Percentiles rank a stretch among this genome's conserved stretches.
Conservation (phyloP, 1,139 yeast species). For the Geotrichum aggregatum region DNA sequence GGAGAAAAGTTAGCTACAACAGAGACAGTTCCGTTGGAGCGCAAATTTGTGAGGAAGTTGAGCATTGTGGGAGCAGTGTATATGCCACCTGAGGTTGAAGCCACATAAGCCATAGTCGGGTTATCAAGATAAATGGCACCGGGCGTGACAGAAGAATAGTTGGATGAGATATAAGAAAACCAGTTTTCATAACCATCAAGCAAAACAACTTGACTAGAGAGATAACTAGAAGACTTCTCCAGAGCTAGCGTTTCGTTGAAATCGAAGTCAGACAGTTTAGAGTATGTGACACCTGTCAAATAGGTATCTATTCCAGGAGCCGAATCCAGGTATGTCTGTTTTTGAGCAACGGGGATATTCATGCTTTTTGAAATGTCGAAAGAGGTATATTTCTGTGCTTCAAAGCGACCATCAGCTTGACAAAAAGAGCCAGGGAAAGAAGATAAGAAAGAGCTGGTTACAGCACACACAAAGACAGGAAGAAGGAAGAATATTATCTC, state of each 20-base stretch:
- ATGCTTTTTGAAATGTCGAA: slow-evolving; percentile 21
- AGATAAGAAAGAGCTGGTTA: slow-evolving; percentile 31
- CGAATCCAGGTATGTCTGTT: slow-evolving; percentile 11
- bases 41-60: slow-evolving; percentile 34
- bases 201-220: slow-evolving; percentile 22
- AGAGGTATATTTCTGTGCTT: slow-evolving; percentile 26
- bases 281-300: slow-evolving; percentile 24
- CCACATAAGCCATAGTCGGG: slow-evolving; percentile 32
- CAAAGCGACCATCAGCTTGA: slow-evolving; percentile 23
- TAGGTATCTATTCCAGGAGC: slow-evolving; percentile 25
- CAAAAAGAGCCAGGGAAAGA: slow-evolving; percentile 31
- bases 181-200: slow-evolving; percentile 27
- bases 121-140: slow-evolving; percentile 36
- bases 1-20: slow-evolving; percentile 37
- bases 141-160: slow-evolving; percentile 31
- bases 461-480: slow-evolving; percentile 36
- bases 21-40: slow-evolving; percentile 32
- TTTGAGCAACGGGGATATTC: slow-evolving; percentile 25
- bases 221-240: slow-evolving; percentile 19
- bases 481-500: slow-evolving; percentile 32
- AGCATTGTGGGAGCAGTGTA: slow-evolving; percentile 31
- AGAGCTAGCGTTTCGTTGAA: slow-evolving; percentile 14
- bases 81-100: slow-evolving; percentile 27
- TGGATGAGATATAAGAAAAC: slow-evolving; percentile 24
- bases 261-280: slow-evolving; percentile 15